These are phyloP conservation scores for Styphnolobium japonicum DNA, from an alignment of 306 rosid genomes.

Conservation along the genomic window DNA sequence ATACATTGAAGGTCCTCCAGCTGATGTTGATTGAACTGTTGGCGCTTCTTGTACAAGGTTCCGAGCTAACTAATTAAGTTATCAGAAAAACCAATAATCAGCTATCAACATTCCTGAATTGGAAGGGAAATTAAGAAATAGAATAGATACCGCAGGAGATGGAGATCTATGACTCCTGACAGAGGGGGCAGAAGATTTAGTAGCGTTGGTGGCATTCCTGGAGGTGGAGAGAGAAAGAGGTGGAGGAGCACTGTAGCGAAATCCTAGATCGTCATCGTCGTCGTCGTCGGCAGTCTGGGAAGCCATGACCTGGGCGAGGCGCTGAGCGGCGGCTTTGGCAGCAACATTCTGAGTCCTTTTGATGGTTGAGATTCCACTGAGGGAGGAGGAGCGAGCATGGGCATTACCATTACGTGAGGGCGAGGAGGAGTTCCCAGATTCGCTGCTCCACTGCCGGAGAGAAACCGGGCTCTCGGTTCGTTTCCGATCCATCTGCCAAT, in stretches of 20 bases:
- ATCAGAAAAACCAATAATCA: constrained; percentile 13
- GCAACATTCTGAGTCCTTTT: constrained; percentile 93
- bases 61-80: constrained; percentile 55
- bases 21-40: constrained; percentile 43
- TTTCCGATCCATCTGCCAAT: constrained; percentile 29
- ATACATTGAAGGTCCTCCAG: constrained; percentile 49
- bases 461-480: constrained; percentile 27
- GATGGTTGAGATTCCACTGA: constrained; percentile 69
- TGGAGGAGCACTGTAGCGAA: constrained; percentile 93
- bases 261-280: constrained; percentile 62
- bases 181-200: constrained; percentile 36
- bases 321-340: constrained; percentile 96
- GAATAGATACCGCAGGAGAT: constrained; percentile 57
- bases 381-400: constrained; percentile 84
- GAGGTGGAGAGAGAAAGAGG: constrained; percentile 69
- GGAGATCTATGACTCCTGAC: constrained; percentile 56
- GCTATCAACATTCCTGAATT: background rate
- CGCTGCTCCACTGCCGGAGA: constrained; percentile 40
- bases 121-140: no score
- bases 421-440: constrained; percentile 47
- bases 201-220: constrained; percentile 37
- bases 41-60: constrained; percentile 47
- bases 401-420: constrained; percentile 63
- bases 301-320: constrained; percentile 99
- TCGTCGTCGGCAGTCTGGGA: constrained; percentile 77